phyloP scores from a whole-genome alignment of 2,329 filamentous ascomycete genomes.

The Xylogone sp. region DNA sequence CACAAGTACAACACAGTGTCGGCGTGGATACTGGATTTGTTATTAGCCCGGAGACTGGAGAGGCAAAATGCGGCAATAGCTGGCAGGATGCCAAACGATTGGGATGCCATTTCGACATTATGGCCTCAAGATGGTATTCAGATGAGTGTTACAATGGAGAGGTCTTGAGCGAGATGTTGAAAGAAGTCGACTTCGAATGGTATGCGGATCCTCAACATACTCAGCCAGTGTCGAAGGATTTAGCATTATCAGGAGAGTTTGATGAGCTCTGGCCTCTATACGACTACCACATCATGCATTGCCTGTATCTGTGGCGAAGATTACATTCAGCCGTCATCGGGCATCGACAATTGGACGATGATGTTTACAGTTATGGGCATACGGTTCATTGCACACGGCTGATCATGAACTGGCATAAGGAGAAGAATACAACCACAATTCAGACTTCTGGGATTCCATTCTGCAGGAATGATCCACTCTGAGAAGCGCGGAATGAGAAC shows the following conservation, averaged over 20 bases:
- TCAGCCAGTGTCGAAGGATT: neutral
- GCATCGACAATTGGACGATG: slow-evolving; percentile 1
- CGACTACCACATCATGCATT: neutral
- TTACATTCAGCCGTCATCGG: slow-evolving; percentile 1
- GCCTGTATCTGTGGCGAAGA: slow-evolving; percentile 1
- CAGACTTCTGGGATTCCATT: neutral
- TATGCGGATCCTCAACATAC: slow-evolving; percentile 1
- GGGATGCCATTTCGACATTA: too few relatives aligned
- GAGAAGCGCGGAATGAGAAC: too few relatives aligned
- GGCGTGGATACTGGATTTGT: too few relatives aligned
- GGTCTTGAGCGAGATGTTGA: neutral
- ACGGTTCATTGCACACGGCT: neutral
- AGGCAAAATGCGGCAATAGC: too few relatives aligned
- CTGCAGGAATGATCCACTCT: neutral
- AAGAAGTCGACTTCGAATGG: neutral
- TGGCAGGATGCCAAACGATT: too few relatives aligned
- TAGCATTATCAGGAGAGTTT: neutral
- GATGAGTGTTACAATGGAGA: slow-evolving; percentile 1
- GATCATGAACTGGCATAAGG: neutral
- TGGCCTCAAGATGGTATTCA: too few relatives aligned
- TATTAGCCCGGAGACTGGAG: too few relatives aligned
- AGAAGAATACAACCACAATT: neutral
- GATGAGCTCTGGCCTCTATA: neutral
- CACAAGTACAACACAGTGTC: too few relatives aligned
- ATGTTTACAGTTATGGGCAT: neutral